Base-by-base conservation (phyloP, 208 protist species). In the Trypanosomatidae sp. region DNA sequence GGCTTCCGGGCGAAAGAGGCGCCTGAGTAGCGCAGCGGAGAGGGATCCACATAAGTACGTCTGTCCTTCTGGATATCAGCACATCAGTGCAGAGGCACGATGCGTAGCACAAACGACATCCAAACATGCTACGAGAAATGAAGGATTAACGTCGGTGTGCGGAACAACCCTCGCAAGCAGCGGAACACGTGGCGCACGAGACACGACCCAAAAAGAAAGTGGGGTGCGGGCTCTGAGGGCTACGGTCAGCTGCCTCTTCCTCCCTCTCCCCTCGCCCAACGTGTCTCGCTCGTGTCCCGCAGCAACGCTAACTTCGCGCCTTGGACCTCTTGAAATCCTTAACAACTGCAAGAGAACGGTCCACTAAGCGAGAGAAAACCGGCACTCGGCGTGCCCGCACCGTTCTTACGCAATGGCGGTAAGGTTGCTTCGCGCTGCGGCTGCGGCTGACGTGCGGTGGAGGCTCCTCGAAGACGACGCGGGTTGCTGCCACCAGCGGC, bases 361-460 rank as follows among this genome's bases (percentile, higher is more conserved):
- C 17, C 60, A 55, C 62, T 47, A 25, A 28, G 1, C 8, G 74
- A 62, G 10, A 17, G 41, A 15, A 17, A 9, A 9, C 50, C 62
- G 22, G 36, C n/a, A 25, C n/a, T 41, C 25, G 30, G 19, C 6
- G 73, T 44, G 25, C 58, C 50, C 17, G 17, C 69, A 41, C 69
- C 30, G 25, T 60, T 69, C 58, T 41, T 62, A n/a, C 75, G 71
- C 46, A 71, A 46, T 8, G 59, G 47, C 30, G 65, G 65, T 49
- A 73, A 43, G 25, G 58, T 73, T 5, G 76, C 59, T 9, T 60
- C 66, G 49, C 69, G 69, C 46, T 67, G 66, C n/a, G 33, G 47
- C 47, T 17, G 10, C 28, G 66, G 17, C 66, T 28, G 13, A 9
- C 15, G 30, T 12, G 30, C 66, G 0, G 62, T 69, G 50, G 73